These are phyloP conservation scores for Microbotryum intermedium DNA, from an alignment of 1,284 basidiomycete species.

Conservation along the genomic window DNA sequence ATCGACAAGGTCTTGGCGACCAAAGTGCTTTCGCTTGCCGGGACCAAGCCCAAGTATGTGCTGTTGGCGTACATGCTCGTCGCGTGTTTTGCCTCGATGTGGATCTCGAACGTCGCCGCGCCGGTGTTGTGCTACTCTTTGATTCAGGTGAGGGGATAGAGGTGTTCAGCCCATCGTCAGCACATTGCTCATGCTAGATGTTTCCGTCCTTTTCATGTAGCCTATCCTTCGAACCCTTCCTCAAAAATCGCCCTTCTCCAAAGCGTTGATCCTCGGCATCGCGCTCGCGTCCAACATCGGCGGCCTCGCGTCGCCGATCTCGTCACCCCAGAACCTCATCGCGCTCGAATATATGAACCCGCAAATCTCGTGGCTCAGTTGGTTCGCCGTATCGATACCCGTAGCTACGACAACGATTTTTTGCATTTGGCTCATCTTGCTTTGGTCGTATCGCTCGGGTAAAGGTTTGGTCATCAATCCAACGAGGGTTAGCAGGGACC, in stretches of 20 bases:
- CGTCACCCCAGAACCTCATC: constrained; percentile 95
- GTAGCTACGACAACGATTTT: constrained; percentile 78
- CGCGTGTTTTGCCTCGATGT: constrained; percentile 97
- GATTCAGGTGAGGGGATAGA: constrained; percentile 70
- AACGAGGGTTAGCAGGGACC: constrained; percentile 69
- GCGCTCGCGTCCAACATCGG: constrained; percentile 97
- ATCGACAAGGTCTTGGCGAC: constrained; percentile 92
- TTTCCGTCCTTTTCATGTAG: constrained; percentile 44
- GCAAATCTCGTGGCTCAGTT: constrained; percentile 76
- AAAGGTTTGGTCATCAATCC: constrained; percentile 70
- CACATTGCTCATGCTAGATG: not conserved
- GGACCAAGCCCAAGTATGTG: constrained; percentile 75
- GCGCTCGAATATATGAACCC: constrained; percentile 82
- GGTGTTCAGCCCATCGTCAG: too few species aligned
- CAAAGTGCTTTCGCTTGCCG: constrained; percentile 81
- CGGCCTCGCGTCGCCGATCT: constrained; percentile 44
- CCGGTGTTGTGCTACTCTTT: constrained; percentile 97
- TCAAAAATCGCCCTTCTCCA: constrained; percentile 74
- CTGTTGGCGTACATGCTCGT: constrained; percentile 93
- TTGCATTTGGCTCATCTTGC: constrained; percentile 82
- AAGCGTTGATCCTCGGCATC: constrained; percentile 88
- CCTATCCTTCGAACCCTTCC: constrained; percentile 90
- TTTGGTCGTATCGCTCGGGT: constrained; percentile 79
- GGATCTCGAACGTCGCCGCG: constrained; percentile 97
- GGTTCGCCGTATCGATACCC: constrained; percentile 91